A percentile compares a stretch with the other conserved stretches of the same genome.
Evolutionary conservation across 1,139 yeast species (phyloP).

Genomic region (Debaryomyces psychrophilus): DNA sequence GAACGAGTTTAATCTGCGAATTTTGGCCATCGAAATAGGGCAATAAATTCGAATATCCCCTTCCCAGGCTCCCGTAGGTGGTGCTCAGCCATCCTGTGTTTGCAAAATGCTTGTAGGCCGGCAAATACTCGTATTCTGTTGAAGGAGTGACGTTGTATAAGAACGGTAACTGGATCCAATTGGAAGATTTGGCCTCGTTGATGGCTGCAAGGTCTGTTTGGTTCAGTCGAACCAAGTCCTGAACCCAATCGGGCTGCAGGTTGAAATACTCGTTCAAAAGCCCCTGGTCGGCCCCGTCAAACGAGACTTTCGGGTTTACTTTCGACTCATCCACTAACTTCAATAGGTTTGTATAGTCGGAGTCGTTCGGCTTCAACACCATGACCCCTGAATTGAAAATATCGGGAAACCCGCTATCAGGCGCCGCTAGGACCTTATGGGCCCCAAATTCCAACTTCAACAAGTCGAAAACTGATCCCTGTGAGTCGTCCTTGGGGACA

Average conservation of each 20-base stretch:
- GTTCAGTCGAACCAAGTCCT: slow-evolving; percentile 15
- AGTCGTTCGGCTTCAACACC: slow-evolving; percentile 59
- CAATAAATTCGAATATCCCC: slow-evolving; percentile 32
- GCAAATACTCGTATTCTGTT: slow-evolving; percentile 78
- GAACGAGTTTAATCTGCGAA: slow-evolving; percentile 60
- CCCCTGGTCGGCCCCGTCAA: slow-evolving; percentile 98
- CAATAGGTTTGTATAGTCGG: slow-evolving; percentile 48
- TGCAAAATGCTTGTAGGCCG: slow-evolving; percentile 70
- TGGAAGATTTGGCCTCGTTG: slow-evolving; percentile 21
- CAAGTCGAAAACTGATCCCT: slow-evolving; percentile 40
- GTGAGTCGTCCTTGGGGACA: slow-evolving; percentile 35
- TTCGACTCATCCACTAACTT: slow-evolving; percentile 30
- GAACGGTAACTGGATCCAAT: slow-evolving; percentile 78
- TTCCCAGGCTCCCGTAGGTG: slow-evolving; percentile 21
- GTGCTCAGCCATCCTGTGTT: slow-evolving; percentile 15
- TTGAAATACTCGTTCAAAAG: slow-evolving; percentile 80
- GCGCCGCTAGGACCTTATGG: slow-evolving; percentile 67
- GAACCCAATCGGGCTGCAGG: slow-evolving; percentile 48
- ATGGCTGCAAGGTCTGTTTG: slow-evolving; percentile 13
- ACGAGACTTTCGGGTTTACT: slow-evolving; percentile 45
- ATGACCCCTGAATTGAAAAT: slow-evolving; percentile 90
- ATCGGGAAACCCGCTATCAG: slow-evolving; percentile 96
- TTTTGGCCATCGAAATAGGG: slow-evolving; percentile 24
- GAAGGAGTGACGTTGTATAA: slow-evolving; percentile 84
- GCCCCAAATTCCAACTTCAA: slow-evolving; percentile 35